Percentiles rank a stretch among this genome's conserved stretches.
Evolutionary conservation across 2,329 filamentous ascomycete genomes (phyloP).

Genomic region (Capronia americana): DNA sequence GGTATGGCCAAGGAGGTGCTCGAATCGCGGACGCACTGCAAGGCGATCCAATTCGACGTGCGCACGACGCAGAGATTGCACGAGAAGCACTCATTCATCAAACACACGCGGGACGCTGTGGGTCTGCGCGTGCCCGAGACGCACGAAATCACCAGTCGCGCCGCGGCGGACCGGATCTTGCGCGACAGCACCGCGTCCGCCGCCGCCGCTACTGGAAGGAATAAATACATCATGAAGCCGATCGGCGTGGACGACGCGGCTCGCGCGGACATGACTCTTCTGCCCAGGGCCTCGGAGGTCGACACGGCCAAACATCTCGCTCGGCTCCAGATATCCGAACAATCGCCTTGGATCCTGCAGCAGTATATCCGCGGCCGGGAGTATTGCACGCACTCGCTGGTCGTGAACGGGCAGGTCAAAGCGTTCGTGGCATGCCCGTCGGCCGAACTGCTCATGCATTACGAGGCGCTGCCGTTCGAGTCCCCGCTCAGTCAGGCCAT

Average conservation of each 20-base stretch:
- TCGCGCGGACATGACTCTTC: conserved; percentile 67
- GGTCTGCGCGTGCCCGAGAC: conserved; percentile 63
- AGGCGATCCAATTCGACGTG: conserved; percentile 68
- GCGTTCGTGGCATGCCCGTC: conserved; percentile 72
- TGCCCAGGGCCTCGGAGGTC: conserved; percentile 62
- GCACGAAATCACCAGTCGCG: conserved; percentile 59
- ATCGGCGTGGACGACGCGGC: conserved; percentile 67
- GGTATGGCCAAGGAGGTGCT: conserved; percentile 68
- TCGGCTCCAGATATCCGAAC: conserved; percentile 60
- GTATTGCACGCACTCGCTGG: conserved; percentile 73
- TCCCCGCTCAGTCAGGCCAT: conserved; percentile 65
- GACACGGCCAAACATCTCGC: conserved; percentile 64
- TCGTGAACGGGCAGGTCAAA: conserved; percentile 69
- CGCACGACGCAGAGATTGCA: conserved; percentile 65
- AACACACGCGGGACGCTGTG: conserved; percentile 58
- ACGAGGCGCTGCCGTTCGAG: conserved; percentile 62
- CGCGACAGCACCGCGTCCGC: conserved; percentile 43
- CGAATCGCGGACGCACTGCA: conserved; percentile 64
- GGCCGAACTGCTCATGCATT: conserved; percentile 69
- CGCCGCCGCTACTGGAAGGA: conserved; percentile 40
- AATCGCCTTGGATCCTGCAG: conserved; percentile 70
- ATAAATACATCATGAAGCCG: conserved; percentile 72
- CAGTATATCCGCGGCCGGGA: conserved; percentile 70
- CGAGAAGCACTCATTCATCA: conserved; percentile 70
- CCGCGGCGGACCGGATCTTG: conserved; percentile 62